A percentile compares a stretch with the other conserved stretches of the same genome.
These are phyloP conservation scores for Acanthochlamys bracteata DNA, from an alignment of 106 monocot species.

Conservation along the genomic window DNA sequence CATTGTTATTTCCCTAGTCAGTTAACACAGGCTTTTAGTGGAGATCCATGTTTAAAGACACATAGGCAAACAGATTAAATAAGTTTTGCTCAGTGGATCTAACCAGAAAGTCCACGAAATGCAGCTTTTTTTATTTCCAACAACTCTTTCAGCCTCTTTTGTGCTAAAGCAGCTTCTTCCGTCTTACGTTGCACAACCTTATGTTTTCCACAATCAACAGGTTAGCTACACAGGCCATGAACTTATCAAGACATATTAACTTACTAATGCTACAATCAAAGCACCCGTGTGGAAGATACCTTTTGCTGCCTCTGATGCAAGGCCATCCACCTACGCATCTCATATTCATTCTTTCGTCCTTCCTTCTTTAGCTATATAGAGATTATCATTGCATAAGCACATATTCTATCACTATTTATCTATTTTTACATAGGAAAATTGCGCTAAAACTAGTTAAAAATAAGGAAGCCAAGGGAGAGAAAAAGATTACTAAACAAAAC, in stretches of 20 bases:
- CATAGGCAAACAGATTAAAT: not conserved
- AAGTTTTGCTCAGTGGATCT: too few relatives aligned
- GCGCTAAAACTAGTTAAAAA: not conserved
- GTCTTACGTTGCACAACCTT: conserved; percentile 96
- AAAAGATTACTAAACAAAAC: too few relatives aligned
- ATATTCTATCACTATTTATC: not conserved
- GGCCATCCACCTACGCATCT: conserved; percentile 92
- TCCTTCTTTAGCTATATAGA: conserved; percentile 86
- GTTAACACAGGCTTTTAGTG: not conserved
- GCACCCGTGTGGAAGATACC: conserved; percentile 27
- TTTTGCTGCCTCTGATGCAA: conserved; percentile 95
- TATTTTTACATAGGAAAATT: not conserved
- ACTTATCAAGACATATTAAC: not conserved
- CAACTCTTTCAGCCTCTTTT: conserved; percentile 80
- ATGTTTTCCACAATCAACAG: not conserved
- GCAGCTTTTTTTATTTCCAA: conserved; percentile 70
- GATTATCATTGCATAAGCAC: too few relatives aligned
- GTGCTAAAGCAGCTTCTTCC: conserved; percentile 85
- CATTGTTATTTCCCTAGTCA: not conserved
- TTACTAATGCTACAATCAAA: not conserved
- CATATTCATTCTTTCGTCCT: conserved; percentile 89
- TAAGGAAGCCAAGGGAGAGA: not conserved
- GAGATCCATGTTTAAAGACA: not conserved
- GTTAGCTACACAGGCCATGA: not conserved
- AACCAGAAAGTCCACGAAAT: conserved; percentile 57